Percentiles rank a stretch among this genome's conserved stretches.
These are phyloP conservation scores for Aspergillus olivimuriae DNA, from an alignment of 495 filamentous ascomycete species.

Conservation along the genomic window DNA sequence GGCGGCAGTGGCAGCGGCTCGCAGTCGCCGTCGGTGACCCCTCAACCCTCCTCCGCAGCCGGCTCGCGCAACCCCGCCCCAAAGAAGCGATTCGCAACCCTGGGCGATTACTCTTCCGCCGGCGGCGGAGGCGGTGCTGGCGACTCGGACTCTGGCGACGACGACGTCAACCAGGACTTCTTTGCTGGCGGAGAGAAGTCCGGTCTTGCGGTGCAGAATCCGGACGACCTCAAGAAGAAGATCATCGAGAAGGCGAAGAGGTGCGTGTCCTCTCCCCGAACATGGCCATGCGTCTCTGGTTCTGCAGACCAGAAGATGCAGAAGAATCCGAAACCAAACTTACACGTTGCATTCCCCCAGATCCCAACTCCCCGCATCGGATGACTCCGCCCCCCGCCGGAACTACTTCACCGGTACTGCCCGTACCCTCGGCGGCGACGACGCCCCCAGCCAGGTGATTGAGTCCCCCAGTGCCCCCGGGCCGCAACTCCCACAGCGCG, in stretches of 20 bases:
- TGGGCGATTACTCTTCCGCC: slow-evolving; percentile 43
- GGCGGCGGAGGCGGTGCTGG: slow-evolving; percentile 38
- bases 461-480: slow-evolving; percentile 50
- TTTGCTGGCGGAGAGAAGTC: slow-evolving; percentile 97
- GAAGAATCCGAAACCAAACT: too few species aligned
- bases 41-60: slow-evolving; percentile 26
- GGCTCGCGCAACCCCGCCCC: slow-evolving; percentile 25
- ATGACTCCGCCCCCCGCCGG: slow-evolving; percentile 45
- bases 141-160: slow-evolving; percentile 57
- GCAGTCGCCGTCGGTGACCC: slow-evolving; percentile 26
- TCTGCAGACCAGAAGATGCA: too few species aligned
- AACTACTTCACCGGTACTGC: slow-evolving; percentile 74
- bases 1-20: slow-evolving; percentile 22
- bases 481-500: slow-evolving; percentile 41
- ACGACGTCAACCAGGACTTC: slow-evolving; percentile 65
- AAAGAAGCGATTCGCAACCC: slow-evolving; percentile 50
- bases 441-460: slow-evolving; percentile 66
- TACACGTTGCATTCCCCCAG: too few species aligned
- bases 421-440: slow-evolving; percentile 85
- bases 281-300: too few species aligned
- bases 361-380: slow-evolving; percentile 51
- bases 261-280: slow-evolving; percentile 40
- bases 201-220: slow-evolving; percentile 90
- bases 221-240: slow-evolving; percentile 63
- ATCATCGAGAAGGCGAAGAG: slow-evolving; percentile 76